Evolutionary conservation across 768 basidiomycete genomes (phyloP).

Genomic region (Coprinopsis sp.): DNA sequence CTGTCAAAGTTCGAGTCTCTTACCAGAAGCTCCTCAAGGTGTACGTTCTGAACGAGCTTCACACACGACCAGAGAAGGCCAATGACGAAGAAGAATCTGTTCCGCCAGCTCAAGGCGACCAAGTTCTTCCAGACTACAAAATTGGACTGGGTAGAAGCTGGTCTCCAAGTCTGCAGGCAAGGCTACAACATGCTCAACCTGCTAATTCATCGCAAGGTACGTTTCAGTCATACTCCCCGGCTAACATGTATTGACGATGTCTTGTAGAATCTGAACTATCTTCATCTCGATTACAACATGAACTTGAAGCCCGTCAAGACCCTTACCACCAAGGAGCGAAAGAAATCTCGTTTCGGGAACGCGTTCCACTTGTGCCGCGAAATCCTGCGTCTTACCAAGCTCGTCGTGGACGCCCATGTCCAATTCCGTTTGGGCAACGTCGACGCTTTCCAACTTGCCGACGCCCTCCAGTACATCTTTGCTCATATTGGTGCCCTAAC

Average conservation of each 20-base stretch:
- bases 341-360: constrained; percentile 99
- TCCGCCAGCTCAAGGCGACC: constrained; percentile 94
- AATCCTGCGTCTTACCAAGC: constrained; percentile 94
- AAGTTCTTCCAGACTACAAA: constrained; percentile 99
- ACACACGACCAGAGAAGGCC: constrained; percentile 85
- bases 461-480: constrained; percentile 97
- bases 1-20: constrained; percentile 97
- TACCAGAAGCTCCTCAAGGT: constrained; percentile 98
- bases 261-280: constrained; percentile 78
- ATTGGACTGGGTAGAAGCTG: constrained; percentile 98
- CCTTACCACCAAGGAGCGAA: constrained; percentile 97
- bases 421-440: constrained; percentile 98
- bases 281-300: constrained; percentile 98
- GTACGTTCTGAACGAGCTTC: constrained; percentile 92
- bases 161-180: constrained; percentile 96
- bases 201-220: constrained; percentile 94
- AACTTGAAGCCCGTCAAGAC: constrained; percentile 98
- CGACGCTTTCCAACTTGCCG: constrained; percentile 98
- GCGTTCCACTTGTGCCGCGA: constrained; percentile 98
- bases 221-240: constrained; percentile 5
- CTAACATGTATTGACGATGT: constrained; percentile 8
- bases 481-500: constrained; percentile 96
- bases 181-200: constrained; percentile 99
- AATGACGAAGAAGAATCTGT: constrained; percentile 98
- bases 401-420: constrained; percentile 98